Conservation (phyloP, 192 early-diverging fungal genomes). For the Umbelopsis ramanniana region DNA sequence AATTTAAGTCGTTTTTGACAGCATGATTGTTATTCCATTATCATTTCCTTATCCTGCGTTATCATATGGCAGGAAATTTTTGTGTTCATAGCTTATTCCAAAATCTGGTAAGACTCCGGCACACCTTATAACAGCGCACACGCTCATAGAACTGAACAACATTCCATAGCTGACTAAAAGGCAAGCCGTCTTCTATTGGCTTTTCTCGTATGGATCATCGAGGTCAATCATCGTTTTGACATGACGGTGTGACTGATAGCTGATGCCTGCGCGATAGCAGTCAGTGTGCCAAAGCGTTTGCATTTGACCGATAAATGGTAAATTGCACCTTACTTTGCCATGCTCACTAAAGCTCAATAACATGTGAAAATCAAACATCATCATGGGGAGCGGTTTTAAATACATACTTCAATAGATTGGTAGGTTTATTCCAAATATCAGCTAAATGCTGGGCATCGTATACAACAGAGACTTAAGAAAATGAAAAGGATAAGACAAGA, state of each 20-base stretch:
- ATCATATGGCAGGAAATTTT: background rate
- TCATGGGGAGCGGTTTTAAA: background rate
- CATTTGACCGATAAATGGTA: too few species aligned
- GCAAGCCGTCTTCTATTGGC: too few species aligned
- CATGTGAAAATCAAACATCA: slow-evolving; percentile 10
- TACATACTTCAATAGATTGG: background rate
- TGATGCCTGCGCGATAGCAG: too few species aligned
- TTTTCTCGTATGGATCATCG: too few species aligned
- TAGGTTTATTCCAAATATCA: slow-evolving; percentile 11
- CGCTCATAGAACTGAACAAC: background rate
- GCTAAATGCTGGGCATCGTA: background rate
- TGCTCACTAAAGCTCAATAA: background rate
- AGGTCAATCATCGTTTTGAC: too few species aligned
- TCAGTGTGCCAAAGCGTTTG: too few species aligned
- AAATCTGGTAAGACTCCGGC: background rate
- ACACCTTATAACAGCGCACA: background rate
- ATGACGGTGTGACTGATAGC: too few species aligned
- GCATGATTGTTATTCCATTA: slow-evolving; percentile 23
- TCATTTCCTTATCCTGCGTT: slow-evolving; percentile 10
- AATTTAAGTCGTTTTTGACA: background rate
- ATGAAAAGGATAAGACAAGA: slow-evolving; percentile 10
- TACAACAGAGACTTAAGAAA: slow-evolving; percentile 10
- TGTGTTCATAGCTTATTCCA: slow-evolving; percentile 12
- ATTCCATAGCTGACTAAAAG: too few species aligned
- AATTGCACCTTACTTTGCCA: too few species aligned